Conservation (phyloP, 768 basidiomycete genomes). For the Kwoniella sp. region DNA sequence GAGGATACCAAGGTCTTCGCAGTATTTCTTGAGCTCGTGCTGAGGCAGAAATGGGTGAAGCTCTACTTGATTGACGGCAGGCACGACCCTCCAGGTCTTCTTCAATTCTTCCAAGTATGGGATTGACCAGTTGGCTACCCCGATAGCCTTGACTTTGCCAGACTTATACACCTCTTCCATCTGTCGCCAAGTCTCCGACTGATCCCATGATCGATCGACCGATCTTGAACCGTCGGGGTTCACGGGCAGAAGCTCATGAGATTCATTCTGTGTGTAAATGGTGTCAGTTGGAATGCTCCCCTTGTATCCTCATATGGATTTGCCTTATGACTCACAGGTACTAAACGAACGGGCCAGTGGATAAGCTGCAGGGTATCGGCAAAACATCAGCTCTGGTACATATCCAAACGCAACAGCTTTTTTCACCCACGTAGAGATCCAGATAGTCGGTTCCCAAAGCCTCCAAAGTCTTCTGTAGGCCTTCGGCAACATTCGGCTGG, state of each 20-base stretch:
- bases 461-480: conserved; percentile 72
- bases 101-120: conserved; percentile 63
- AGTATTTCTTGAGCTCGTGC: conserved; percentile 29
- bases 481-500: conserved; percentile 70
- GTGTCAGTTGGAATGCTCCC: neutral
- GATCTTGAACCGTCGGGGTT: conserved; percentile 22
- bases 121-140: conserved; percentile 54
- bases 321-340: conserved; percentile 6
- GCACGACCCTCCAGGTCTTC: conserved; percentile 71
- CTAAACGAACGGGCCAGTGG: conserved; percentile 33
- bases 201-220: conserved; percentile 24
- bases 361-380: conserved; percentile 65
- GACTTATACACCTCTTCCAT: conserved; percentile 69
- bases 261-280: conserved; percentile 18
- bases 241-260: conserved; percentile 56
- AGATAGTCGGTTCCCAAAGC: conserved; percentile 75
- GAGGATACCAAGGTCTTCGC: conserved; percentile 42
- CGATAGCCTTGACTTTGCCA: conserved; percentile 72
- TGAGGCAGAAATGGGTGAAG: conserved; percentile 64
- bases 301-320: no score
- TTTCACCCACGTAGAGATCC: conserved; percentile 69
- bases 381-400: conserved; percentile 63
- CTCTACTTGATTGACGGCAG: conserved; percentile 79
- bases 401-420: conserved; percentile 52
- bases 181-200: conserved; percentile 56